These are phyloP conservation scores for Malassezia globosa DNA, from an alignment of 1,284 basidiomycete genomes.

Conservation along the genomic window DNA sequence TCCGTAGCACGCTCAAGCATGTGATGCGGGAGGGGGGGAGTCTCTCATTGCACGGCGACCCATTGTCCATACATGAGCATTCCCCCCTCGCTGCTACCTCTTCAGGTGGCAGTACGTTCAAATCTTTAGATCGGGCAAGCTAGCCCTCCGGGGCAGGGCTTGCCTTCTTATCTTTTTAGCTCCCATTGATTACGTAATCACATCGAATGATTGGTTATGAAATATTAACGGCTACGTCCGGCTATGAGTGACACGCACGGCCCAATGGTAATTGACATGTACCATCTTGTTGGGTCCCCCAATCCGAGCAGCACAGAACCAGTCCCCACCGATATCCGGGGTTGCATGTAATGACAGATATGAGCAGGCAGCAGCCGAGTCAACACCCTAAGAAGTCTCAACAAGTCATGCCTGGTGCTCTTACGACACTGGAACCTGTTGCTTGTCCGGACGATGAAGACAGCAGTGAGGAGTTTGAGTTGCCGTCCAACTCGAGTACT, in stretches of 20 bases:
- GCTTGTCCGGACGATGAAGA: conserved; percentile 10
- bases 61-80: conserved; percentile 19
- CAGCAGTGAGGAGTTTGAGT: conserved; percentile 22
- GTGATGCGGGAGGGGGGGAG: conserved; percentile 17
- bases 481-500: conserved; percentile 27
- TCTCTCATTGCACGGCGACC: conserved; percentile 21
- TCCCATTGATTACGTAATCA: conserved; percentile 12
- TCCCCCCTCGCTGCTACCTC: conserved; percentile 18
- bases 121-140: conserved; percentile 21
- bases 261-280: no score
- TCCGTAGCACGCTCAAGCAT: conserved; percentile 21
- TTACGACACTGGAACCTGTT: neutral
- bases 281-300: no score
- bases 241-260: no score
- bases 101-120: conserved; percentile 19
- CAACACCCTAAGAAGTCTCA: neutral
- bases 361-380: no score
- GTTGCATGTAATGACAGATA: neutral
- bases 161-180: conserved; percentile 12
- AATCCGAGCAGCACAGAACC: no score
- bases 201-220: neutral
- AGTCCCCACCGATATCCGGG: neutral
- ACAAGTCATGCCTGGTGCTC: neutral
- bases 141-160: conserved; percentile 14
- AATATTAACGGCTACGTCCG: no score